These are phyloP conservation scores for Termitomyces sp. DNA, from an alignment of 768 basidiomycete species.

Conservation along the genomic window DNA sequence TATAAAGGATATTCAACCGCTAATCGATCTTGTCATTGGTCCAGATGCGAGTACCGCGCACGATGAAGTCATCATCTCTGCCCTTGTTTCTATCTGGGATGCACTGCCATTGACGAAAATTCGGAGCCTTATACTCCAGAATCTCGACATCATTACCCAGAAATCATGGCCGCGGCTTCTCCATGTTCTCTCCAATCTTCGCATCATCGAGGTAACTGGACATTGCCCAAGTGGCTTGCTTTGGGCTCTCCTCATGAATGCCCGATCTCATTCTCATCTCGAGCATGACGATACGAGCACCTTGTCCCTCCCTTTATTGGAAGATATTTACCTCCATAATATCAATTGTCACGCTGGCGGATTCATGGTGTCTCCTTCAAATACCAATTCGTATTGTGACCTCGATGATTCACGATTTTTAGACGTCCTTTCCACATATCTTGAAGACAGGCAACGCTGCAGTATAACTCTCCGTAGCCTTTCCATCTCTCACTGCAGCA, in stretches of 20 bases:
- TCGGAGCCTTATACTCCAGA: conserved; percentile 28
- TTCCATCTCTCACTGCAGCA: conserved; percentile 27
- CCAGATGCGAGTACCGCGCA: conserved; percentile 18
- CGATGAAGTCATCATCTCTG: conserved; percentile 27
- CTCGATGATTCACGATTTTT: conserved; percentile 36
- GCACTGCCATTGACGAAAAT: conserved; percentile 25
- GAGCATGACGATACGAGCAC: conserved; percentile 19
- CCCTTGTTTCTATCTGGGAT: conserved; percentile 24
- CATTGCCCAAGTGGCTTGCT: conserved; percentile 31
- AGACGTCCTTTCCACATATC: conserved; percentile 28
- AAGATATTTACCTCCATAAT: conserved; percentile 31
- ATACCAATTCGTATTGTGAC: conserved; percentile 27
- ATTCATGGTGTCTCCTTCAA: conserved; percentile 28
- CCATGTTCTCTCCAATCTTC: conserved; percentile 22
- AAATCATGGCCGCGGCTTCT: conserved; percentile 31
- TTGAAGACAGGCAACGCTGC: conserved; percentile 24
- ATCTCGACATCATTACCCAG: conserved; percentile 32
- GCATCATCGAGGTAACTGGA: conserved; percentile 30
- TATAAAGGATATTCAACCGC: conserved; percentile 16
- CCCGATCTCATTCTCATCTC: conserved; percentile 21
- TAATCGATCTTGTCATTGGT: conserved; percentile 26
- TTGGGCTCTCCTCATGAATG: conserved; percentile 35
- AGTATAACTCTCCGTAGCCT: conserved; percentile 25
- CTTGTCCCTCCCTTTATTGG: conserved; percentile 26
- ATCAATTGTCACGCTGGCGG: conserved; percentile 35